Evolutionary conservation across 2,329 filamentous ascomycete species (phyloP), one percentile per base, ranked within the genome.

Genomic region (Ascocoryne sarcoides): DNA sequence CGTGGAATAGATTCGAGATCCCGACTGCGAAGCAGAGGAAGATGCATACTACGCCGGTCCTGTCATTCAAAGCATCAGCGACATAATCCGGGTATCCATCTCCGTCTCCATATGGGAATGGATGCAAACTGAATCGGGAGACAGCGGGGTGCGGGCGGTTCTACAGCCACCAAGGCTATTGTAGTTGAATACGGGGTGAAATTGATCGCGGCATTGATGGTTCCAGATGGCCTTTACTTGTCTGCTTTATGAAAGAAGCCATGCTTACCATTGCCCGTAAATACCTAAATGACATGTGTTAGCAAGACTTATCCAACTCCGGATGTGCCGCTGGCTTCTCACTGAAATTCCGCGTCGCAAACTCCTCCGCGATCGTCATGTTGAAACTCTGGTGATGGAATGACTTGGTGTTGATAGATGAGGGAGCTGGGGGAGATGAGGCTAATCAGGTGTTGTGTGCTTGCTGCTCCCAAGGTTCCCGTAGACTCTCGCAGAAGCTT

Each of bases 311-410:
- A 19, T 8, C 21, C 23, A 29, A 14, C 7, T 36, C 10, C 28
- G 10, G 20, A 12, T 14, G 3, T 19, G 5, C 14, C 28, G 34
- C 33, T 26, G n/a, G 17, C 4, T 36, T 67, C 79, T 57, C 70
- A 84, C 79, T 84, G 66, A 84, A 84, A 66, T 84, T 84, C 58
- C 80, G 71, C 46, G 79, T 81, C 60, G 73, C 73, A 60, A 84
- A 82, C 64, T 84, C 79, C 59, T 84, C 79, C 64, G 75, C 75
- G 66, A 84, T 70, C 61, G 77, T 74, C 79, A 83, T 83, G 49
- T 66, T 79, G 70, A 54, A 59, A 56, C 50, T 39, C 46, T 34
- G 36, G 30, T 14, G 42, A 45, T 49, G 41, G 37, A 37, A 41
- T 36, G 17, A n/a, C 12, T 20, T 3, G 36, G 10, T 32, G 36